A percentile compares a stretch with the other conserved stretches of the same genome.
Evolutionary conservation across 169 alveolate species (phyloP).

Genomic region (Eimeria praecox): DNA sequence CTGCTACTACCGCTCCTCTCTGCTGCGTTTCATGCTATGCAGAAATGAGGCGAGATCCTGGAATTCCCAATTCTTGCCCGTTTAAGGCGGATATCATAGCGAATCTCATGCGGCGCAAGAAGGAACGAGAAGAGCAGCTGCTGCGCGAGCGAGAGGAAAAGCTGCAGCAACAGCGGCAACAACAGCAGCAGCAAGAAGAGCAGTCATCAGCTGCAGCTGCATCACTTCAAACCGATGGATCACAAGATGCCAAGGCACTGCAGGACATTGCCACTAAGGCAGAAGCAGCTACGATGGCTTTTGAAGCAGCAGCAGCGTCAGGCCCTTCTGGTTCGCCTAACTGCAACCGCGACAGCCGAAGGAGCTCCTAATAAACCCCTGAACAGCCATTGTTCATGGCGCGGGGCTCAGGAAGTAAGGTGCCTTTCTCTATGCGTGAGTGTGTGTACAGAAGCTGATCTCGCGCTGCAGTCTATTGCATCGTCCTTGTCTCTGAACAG

Average conservation of each 20-base stretch:
- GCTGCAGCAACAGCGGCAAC: constrained; percentile 83
- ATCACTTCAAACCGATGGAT: neutral
- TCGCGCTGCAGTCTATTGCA: constrained; percentile 57
- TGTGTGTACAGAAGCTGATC: constrained; percentile 35
- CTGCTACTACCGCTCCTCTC: neutral
- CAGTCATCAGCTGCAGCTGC: neutral
- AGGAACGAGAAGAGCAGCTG: constrained; percentile 86
- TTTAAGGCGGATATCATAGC: constrained; percentile 87
- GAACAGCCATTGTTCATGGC: neutral
- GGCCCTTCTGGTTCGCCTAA: constrained; percentile 87
- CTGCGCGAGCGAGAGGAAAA: constrained; percentile 84
- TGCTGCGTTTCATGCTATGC: constrained; percentile 56
- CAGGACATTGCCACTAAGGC: neutral
- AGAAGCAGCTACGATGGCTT: constrained; percentile 14
- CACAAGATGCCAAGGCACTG: neutral
- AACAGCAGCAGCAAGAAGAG: constrained; percentile 44
- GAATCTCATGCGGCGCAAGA: constrained; percentile 85
- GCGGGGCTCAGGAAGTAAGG: neutral
- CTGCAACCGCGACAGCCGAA: neutral
- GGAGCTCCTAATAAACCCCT: neutral
- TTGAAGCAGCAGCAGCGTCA: constrained; percentile 62
- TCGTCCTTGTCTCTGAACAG: constrained; percentile 11
- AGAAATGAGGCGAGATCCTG: constrained; percentile 86
- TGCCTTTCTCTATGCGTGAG: neutral
- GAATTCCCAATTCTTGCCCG: constrained; percentile 93